Evolutionary conservation across 2,329 filamentous ascomycete species (phyloP).

Genomic region (Penicillium palitans): DNA sequence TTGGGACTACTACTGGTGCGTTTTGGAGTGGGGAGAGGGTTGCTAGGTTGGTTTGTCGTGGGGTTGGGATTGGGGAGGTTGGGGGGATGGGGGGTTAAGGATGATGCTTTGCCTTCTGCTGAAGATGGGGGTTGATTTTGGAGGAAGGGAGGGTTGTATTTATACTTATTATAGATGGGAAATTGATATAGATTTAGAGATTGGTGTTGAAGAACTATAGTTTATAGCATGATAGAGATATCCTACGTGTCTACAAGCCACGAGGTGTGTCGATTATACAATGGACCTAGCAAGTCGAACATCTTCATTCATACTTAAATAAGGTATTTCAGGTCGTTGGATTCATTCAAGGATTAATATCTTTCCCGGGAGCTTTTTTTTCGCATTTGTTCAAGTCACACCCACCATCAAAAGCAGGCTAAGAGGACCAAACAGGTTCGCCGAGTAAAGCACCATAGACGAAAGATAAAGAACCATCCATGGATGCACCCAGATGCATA

Average conservation of each 20-base stretch:
- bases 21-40: slow-evolving; percentile 88
- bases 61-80: slow-evolving; percentile 27
- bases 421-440: not conserved
- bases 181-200: not conserved
- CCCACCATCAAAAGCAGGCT: not conserved
- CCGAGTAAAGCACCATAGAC: not conserved
- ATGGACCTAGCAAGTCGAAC: not conserved
- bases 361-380: slow-evolving; percentile 15
- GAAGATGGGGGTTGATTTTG: not conserved
- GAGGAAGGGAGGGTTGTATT: not conserved
- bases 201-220: not conserved
- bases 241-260: not conserved
- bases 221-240: not conserved
- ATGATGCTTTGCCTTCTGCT: slow-evolving; percentile 38
- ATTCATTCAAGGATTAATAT: slow-evolving; percentile 29
- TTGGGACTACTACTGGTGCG: slow-evolving; percentile 86
- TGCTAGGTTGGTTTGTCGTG: slow-evolving; percentile 54
- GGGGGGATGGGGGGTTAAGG: slow-evolving; percentile 25
- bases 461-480: not conserved
- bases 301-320: slow-evolving; percentile 7
- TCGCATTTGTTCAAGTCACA: not conserved
- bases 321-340: slow-evolving; percentile 15
- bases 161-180: not conserved
- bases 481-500: not conserved
- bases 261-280: not conserved